Base-by-base conservation (phyloP, 1,284 basidiomycete species). In the Ganoderma multipileum region DNA sequence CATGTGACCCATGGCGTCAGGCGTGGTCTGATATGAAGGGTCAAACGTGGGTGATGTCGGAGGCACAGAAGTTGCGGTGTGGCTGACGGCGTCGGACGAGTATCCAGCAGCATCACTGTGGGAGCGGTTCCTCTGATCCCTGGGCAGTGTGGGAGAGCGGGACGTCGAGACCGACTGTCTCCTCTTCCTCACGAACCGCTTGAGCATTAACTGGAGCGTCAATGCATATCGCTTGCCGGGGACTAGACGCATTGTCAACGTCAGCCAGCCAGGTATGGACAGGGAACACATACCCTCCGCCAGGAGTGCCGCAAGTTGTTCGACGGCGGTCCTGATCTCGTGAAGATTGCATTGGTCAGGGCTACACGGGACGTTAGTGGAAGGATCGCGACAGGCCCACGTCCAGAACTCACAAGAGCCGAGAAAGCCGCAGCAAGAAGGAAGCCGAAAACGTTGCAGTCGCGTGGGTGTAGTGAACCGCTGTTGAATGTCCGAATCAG, bases 361-460 rank as follows among this genome's bases (percentile, higher is more conserved):
- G 83, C 92, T 94, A 72, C 39, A 64, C 61, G 61, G 63, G 58
- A 60, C 66, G 47, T 65, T 33, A 66, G 23, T 59, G 36, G 42
- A 58, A 42, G 23, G 8, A 33, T 61, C 64, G 62, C 54, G 71
- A 30, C 47, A 23, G 16, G 61, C 39, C 41, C 36, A 20, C 42
- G 52, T 30, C 1, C 38, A 59, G 20, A 60, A 81, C 92, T 81
- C 77, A 95, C 93, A 97, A 96, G 38, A 97, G 83, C 16, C 95
- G 89, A 52, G 90, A 89, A 54, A 97, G 85, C 59, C 96, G 91
- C 67, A 98, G 85, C 68, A 97, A 82, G 79, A 97, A 94, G 4
- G 95, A 94, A 18, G 95, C 95, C 26, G 94, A 89, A 80, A 98
- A 98, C 0, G 95, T 96, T 2, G 96, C 96, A 47, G 95, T 95